These are phyloP conservation scores for Pythium dissimile DNA, from an alignment of 352 stramenopile genomes.

Conservation along the genomic window DNA sequence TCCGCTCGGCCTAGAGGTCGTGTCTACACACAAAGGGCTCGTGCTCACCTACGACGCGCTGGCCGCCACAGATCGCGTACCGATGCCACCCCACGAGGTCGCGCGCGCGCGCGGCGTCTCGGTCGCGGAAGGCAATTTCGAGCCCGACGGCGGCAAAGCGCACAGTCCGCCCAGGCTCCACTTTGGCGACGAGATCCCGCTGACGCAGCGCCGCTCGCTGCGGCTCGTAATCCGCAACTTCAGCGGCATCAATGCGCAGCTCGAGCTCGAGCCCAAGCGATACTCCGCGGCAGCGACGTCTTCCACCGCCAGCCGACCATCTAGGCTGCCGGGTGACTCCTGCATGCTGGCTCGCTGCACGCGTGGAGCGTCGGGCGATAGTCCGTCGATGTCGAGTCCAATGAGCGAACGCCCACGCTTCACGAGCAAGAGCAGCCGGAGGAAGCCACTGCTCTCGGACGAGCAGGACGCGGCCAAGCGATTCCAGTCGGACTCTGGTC, in stretches of 20 bases:
- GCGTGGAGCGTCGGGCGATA: too few species aligned
- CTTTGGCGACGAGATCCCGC: slow-evolving; percentile 60
- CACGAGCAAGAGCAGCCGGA: slow-evolving; percentile 5
- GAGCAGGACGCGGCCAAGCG: slow-evolving; percentile 36
- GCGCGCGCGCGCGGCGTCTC: slow-evolving; percentile 34
- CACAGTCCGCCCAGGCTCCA: slow-evolving; percentile 39
- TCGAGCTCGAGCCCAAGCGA: slow-evolving; percentile 61
- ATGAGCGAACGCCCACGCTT: not conserved
- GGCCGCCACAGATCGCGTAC: slow-evolving; percentile 4
- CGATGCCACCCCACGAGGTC: slow-evolving; percentile 35
- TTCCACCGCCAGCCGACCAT: too few species aligned
- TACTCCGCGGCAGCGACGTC: slow-evolving; percentile 31
- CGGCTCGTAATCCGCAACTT: slow-evolving; percentile 69
- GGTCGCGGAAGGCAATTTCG: slow-evolving; percentile 40
- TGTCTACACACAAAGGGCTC: slow-evolving; percentile 68
- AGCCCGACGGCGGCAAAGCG: slow-evolving; percentile 30
- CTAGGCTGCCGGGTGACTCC: too few species aligned
- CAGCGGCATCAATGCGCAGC: slow-evolving; percentile 63
- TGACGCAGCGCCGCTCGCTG: slow-evolving; percentile 49
- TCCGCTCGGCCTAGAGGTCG: slow-evolving; percentile 63
- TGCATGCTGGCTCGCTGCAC: too few species aligned
- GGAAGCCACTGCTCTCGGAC: slow-evolving; percentile 30
- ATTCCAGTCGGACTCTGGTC: slow-evolving; percentile 56
- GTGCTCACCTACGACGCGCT: slow-evolving; percentile 71
- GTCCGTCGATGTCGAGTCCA: too few species aligned